Conservation (phyloP, 1,284 basidiomycete genomes). For the Abortiporus biennis region DNA sequence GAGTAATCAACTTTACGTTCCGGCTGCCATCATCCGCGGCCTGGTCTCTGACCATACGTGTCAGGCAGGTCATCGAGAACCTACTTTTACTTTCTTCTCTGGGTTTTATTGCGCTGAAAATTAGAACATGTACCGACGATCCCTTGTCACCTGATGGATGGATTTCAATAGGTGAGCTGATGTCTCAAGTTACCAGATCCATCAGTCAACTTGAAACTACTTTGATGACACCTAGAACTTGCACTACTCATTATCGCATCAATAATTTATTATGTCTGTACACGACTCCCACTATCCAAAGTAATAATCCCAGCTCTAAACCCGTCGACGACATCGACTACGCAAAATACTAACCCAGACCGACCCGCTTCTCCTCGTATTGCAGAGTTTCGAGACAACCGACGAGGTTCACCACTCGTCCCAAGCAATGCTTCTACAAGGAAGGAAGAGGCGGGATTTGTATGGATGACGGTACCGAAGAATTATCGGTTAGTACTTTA, state of each 20-base stretch:
- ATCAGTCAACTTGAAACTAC: neutral
- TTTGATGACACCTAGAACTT: constrained; percentile 46
- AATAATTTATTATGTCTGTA: constrained; percentile 59
- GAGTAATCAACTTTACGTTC: constrained; percentile 33
- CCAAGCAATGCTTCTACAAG: constrained; percentile 25
- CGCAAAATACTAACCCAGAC: constrained; percentile 20
- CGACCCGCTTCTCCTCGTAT: constrained; percentile 36
- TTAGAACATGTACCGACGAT: constrained; percentile 18
- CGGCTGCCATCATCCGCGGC: constrained; percentile 33
- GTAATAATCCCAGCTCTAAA: constrained; percentile 16
- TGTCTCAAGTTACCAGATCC: neutral
- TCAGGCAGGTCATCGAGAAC: constrained; percentile 51
- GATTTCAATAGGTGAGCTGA: constrained; percentile 36
- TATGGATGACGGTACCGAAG: constrained; percentile 88
- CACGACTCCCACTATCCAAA: constrained; percentile 41
- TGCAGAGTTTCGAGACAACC: constrained; percentile 39
- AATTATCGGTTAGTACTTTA: constrained; percentile 58
- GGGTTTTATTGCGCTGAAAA: constrained; percentile 32
- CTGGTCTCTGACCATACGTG: constrained; percentile 46
- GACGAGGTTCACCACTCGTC: constrained; percentile 27
- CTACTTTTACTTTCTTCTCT: constrained; percentile 49
- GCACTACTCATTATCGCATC: constrained; percentile 49
- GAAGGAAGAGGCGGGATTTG: constrained; percentile 51
- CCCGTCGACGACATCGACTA: constrained; percentile 19
- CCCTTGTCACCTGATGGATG: constrained; percentile 28